phyloP scores from a whole-genome alignment of 768 basidiomycete genomes.

The Sarcodon aspratus region DNA sequence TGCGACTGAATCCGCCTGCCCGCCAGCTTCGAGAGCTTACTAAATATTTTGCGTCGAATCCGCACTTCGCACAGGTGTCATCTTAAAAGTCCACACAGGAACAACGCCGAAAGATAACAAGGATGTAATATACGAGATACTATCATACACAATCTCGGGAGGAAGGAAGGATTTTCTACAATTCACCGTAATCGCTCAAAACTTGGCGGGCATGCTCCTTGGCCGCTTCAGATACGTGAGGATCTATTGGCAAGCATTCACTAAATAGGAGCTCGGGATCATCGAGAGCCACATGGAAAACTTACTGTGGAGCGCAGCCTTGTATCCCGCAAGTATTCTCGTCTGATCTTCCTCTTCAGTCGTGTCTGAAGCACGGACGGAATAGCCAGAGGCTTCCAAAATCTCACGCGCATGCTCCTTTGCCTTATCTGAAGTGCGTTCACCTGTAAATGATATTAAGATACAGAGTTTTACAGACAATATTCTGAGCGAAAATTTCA shows the following conservation, averaged over 20 bases:
- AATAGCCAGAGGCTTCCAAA: conserved; percentile 31
- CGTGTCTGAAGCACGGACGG: neutral
- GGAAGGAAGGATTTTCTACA: neutral
- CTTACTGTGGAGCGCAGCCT: conserved; percentile 41
- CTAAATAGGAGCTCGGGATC: conserved; percentile 2
- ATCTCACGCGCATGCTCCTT: conserved; percentile 45
- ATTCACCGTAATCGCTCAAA: conserved; percentile 19
- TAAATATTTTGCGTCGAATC: too few species aligned
- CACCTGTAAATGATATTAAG: conserved; percentile 20
- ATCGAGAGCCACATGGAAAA: neutral
- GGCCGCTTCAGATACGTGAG: conserved; percentile 34
- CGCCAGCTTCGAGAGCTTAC: too few species aligned
- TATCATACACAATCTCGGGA: too few species aligned
- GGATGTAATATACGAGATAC: too few species aligned
- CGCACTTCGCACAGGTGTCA: too few species aligned
- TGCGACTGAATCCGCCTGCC: too few species aligned
- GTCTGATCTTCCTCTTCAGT: conserved; percentile 21
- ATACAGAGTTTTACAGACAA: neutral
- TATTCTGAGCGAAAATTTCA: neutral
- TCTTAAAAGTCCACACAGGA: too few species aligned
- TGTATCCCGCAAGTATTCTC: conserved; percentile 44
- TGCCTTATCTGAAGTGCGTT: conserved; percentile 32
- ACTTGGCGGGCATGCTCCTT: conserved; percentile 36
- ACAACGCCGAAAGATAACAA: too few species aligned
- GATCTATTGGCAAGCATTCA: conserved; percentile 18